A percentile compares a stretch with the other conserved stretches of the same genome.
Evolutionary conservation across 805 yeast species (phyloP).

Genomic region (Zygosaccharomyces kombuchaensis): DNA sequence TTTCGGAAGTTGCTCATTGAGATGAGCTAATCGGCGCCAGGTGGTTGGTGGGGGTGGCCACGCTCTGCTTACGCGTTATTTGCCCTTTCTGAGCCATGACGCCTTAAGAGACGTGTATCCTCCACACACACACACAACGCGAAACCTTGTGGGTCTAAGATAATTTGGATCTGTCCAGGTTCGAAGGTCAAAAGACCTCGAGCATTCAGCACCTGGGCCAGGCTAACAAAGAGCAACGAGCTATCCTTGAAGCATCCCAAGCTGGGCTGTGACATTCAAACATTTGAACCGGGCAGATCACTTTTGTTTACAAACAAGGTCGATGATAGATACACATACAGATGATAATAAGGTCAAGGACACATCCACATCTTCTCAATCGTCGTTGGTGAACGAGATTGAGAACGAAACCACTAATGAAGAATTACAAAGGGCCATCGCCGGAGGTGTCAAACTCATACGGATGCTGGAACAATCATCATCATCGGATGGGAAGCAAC

Average conservation of each 20-base stretch:
- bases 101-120: background rate
- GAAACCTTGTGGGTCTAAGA: background rate
- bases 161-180: background rate
- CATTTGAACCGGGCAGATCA: background rate
- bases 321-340: conserved; percentile 5
- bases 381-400: conserved; percentile 1
- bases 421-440: conserved; percentile 1
- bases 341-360: conserved; percentile 3
- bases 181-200: background rate
- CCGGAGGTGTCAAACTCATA: conserved; percentile 2
- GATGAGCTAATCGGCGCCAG: background rate
- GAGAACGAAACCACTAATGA: conserved; percentile 1
- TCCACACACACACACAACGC: conserved; percentile 2
- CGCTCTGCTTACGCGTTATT: background rate
- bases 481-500: background rate
- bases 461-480: conserved; percentile 1
- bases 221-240: background rate
- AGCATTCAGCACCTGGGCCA: background rate
- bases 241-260: background rate
- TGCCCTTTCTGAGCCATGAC: conserved; percentile 3
- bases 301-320: background rate
- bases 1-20: background rate
- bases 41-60: too few species aligned
- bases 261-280: background rate
- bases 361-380: conserved; percentile 3